phyloP scores from a whole-genome alignment of 331 rosid genomes.

The Prunus yedoensis region DNA sequence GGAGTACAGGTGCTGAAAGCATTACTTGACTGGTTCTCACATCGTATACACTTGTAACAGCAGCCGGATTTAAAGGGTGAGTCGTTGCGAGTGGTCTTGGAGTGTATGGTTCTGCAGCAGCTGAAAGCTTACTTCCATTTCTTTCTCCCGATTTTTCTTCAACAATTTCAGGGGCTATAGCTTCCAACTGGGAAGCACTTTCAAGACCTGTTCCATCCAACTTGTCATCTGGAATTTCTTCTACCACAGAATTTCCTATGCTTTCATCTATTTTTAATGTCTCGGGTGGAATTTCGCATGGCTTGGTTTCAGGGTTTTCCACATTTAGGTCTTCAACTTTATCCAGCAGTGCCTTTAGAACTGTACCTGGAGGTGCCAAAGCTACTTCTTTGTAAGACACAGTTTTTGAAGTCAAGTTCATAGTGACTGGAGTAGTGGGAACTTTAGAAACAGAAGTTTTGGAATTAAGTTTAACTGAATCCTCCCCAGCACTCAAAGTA shows the following conservation, averaged over 20 bases:
- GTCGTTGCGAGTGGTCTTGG: slow-evolving; percentile 52
- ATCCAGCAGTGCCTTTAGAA: slow-evolving; percentile 58
- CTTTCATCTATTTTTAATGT: slow-evolving; percentile 42
- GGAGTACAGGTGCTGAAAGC: slow-evolving; percentile 60
- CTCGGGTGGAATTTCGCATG: slow-evolving; percentile 20
- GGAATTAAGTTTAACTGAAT: slow-evolving; percentile 33
- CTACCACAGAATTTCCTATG: slow-evolving; percentile 29
- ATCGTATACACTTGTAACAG: slow-evolving; percentile 61
- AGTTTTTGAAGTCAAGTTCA: slow-evolving; percentile 74
- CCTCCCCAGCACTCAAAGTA: slow-evolving; percentile 36
- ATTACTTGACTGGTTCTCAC: slow-evolving; percentile 61
- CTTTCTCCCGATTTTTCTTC: slow-evolving; percentile 57
- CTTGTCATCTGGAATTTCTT: slow-evolving; percentile 36
- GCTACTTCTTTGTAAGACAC: slow-evolving; percentile 97
- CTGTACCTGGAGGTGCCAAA: slow-evolving; percentile 88
- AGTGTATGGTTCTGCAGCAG: slow-evolving; percentile 87
- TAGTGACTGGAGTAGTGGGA: slow-evolving; percentile 38
- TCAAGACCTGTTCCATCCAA: slow-evolving; percentile 34
- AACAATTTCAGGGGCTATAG: slow-evolving; percentile 41
- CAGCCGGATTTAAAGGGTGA: slow-evolving; percentile 46
- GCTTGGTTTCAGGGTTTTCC: slow-evolving; percentile 45
- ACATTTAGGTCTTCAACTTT: slow-evolving; percentile 40
- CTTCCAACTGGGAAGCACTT: slow-evolving; percentile 37
- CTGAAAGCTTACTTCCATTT: slow-evolving; percentile 90
- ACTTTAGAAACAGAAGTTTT: slow-evolving; percentile 43